Conservation (phyloP, 768 basidiomycete species). For the Auriculariales sp. region DNA sequence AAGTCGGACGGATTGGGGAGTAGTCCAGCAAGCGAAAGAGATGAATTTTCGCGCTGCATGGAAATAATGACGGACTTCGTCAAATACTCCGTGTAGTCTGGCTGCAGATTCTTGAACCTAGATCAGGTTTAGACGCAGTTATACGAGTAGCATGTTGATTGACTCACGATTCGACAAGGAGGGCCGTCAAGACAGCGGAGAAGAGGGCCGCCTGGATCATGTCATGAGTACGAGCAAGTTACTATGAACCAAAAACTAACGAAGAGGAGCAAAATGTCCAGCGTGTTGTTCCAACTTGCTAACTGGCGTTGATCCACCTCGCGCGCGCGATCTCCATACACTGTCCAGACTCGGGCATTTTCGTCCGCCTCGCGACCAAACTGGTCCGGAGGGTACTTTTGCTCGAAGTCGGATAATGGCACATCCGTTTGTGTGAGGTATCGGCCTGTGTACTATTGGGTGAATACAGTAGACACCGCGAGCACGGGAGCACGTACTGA, state of each 20-base stretch:
- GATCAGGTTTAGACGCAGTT: too few species aligned
- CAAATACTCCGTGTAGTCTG: neutral
- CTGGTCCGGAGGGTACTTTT: conserved; percentile 4
- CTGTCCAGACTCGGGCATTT: conserved; percentile 6
- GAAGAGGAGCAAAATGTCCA: conserved; percentile 4
- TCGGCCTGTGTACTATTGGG: too few species aligned
- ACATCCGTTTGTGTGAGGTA: too few species aligned
- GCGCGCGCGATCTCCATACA: conserved; percentile 5
- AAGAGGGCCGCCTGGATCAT: conserved; percentile 1
- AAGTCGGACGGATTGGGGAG: neutral
- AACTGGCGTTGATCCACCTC: conserved; percentile 1
- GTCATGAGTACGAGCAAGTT: neutral
- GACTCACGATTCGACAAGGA: neutral
- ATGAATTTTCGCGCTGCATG: neutral
- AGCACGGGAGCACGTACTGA: too few species aligned
- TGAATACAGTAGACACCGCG: too few species aligned
- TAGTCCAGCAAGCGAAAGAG: neutral
- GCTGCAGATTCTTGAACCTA: neutral
- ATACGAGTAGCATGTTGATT: too few species aligned
- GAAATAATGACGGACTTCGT: neutral
- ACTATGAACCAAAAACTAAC: neutral
- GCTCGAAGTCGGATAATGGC: neutral
- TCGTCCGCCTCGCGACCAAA: conserved; percentile 3
- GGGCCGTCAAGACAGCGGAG: neutral
- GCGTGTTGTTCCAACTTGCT: neutral